A percentile compares a stretch with the other conserved stretches of the same genome.
Evolutionary conservation across 768 basidiomycete species (phyloP).

Genomic region (Xerocomellus intermedius): DNA sequence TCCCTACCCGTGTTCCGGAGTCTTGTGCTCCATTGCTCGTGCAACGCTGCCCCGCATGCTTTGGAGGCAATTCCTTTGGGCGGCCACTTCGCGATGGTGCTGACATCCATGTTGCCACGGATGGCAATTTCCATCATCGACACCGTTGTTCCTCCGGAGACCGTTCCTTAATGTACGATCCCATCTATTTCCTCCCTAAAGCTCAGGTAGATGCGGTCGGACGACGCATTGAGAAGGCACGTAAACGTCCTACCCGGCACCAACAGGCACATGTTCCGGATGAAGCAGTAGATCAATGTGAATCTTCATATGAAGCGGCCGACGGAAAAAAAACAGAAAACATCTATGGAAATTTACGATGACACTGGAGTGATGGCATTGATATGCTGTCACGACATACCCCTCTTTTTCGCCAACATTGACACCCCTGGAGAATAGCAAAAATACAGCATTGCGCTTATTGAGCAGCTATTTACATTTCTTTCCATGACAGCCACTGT

Average conservation of each 20-base stretch:
- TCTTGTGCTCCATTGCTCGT: background rate
- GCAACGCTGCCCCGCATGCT: too few species aligned
- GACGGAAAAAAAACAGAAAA: slow-evolving; percentile 1
- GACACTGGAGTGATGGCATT: slow-evolving; percentile 38
- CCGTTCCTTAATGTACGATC: slow-evolving; percentile 5
- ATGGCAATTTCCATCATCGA: slow-evolving; percentile 5
- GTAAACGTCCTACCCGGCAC: slow-evolving; percentile 12
- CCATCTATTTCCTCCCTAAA: slow-evolving; percentile 34
- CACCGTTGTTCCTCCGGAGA: background rate
- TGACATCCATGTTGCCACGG: background rate
- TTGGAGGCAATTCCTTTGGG: too few species aligned
- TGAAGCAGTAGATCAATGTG: slow-evolving; percentile 35
- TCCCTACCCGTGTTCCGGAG: background rate
- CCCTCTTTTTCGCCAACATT: slow-evolving; percentile 33
- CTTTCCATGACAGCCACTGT: too few species aligned
- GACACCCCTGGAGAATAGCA: background rate
- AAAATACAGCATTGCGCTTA: too few species aligned
- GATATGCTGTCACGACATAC: slow-evolving; percentile 38
- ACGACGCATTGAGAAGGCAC: slow-evolving; percentile 18
- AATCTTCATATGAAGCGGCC: slow-evolving; percentile 16
- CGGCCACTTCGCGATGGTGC: background rate
- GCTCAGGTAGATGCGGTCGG: slow-evolving; percentile 34
- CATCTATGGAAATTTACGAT: slow-evolving; percentile 26
- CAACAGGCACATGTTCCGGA: slow-evolving; percentile 26
- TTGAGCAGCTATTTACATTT: too few species aligned